Conservation (phyloP, 1,284 basidiomycete species). For the Ceratobasidium sp. region DNA sequence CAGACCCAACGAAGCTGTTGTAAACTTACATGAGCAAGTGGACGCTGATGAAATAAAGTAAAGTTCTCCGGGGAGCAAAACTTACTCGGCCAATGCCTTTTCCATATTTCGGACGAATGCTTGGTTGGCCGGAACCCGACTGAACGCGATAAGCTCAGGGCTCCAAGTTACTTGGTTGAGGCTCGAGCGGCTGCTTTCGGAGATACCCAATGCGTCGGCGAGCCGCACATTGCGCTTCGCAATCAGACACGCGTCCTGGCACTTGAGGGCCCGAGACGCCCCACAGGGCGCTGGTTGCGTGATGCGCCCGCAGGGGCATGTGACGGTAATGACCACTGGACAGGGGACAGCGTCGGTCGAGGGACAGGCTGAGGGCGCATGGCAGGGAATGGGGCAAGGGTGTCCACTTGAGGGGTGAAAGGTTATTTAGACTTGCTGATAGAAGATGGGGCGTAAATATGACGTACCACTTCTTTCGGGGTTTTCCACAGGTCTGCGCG, state of each 20-base stretch:
- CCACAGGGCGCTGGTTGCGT: slow-evolving; percentile 76
- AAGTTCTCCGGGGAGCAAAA: slow-evolving; percentile 41
- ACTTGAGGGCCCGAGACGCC: slow-evolving; percentile 65
- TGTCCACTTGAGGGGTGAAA: slow-evolving; percentile 49
- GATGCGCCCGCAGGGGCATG: slow-evolving; percentile 82
- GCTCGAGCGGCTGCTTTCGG: slow-evolving; percentile 49
- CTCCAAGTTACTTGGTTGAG: slow-evolving; percentile 58
- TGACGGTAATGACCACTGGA: slow-evolving; percentile 64
- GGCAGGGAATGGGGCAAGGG: slow-evolving; percentile 77
- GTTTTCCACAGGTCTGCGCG: slow-evolving; percentile 78
- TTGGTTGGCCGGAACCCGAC: slow-evolving; percentile 56
- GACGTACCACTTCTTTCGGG: slow-evolving; percentile 76
- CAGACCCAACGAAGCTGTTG: slow-evolving; percentile 68
- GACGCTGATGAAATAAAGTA: background rate
- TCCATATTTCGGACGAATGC: slow-evolving; percentile 78
- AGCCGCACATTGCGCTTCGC: slow-evolving; percentile 84
- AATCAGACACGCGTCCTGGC: slow-evolving; percentile 78
- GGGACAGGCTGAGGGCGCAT: slow-evolving; percentile 82
- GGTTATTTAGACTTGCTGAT: background rate
- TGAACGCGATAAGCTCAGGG: slow-evolving; percentile 67
- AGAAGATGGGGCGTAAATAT: background rate
- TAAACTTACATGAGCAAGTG: slow-evolving; percentile 24
- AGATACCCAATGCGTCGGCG: slow-evolving; percentile 88
- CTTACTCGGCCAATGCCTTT: slow-evolving; percentile 77
- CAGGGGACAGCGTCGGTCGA: slow-evolving; percentile 73